These are phyloP conservation scores for Candida ipomoeae DNA, from an alignment of 805 yeast genomes.

Conservation along the genomic window DNA sequence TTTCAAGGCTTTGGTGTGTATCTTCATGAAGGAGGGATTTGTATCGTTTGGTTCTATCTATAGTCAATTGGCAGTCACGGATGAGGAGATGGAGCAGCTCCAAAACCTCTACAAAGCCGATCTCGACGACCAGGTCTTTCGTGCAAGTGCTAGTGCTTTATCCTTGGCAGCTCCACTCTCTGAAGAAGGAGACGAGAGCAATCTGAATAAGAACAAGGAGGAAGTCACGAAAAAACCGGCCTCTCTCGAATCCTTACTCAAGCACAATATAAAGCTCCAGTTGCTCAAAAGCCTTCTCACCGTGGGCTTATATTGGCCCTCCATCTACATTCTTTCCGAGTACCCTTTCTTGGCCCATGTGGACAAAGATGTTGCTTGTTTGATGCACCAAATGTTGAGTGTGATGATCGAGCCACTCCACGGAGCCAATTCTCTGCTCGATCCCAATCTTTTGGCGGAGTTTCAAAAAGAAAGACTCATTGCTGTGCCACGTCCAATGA, in stretches of 20 bases:
- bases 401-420: constrained; percentile 49
- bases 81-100: constrained; percentile 41
- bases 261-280: constrained; percentile 25
- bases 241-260: constrained; percentile 18
- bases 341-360: constrained; percentile 59
- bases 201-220: not conserved
- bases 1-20: constrained; percentile 44
- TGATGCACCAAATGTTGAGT: constrained; percentile 49
- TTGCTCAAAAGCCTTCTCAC: constrained; percentile 52
- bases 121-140: constrained; percentile 51
- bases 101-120: constrained; percentile 43
- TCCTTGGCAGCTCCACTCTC: constrained; percentile 84
- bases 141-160: constrained; percentile 69
- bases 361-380: constrained; percentile 44
- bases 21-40: constrained; percentile 62
- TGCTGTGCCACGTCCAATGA: constrained; percentile 24
- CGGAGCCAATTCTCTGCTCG: constrained; percentile 19
- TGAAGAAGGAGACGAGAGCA: constrained; percentile 54
- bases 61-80: constrained; percentile 52
- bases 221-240: constrained; percentile 8
- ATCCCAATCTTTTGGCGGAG: constrained; percentile 16
- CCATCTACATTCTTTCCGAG: constrained; percentile 52
- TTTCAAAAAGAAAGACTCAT: constrained; percentile 22
- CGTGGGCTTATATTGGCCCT: constrained; percentile 60
- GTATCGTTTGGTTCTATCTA: constrained; percentile 61